Conservation (phyloP, 306 rosid genomes). For the Cicer yamashitae region DNA sequence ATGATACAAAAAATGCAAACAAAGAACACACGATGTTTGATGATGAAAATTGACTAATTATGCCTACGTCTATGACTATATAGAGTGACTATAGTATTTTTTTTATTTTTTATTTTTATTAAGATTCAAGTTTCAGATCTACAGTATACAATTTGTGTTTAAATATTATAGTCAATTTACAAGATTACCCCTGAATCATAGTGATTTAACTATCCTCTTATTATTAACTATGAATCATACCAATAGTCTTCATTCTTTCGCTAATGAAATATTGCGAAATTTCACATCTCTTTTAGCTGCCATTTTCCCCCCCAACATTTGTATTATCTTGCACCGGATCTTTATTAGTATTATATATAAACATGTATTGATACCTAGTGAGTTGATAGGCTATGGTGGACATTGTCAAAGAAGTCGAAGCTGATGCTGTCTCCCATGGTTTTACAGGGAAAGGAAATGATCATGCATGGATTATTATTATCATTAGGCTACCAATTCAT, state of each 20-base stretch:
- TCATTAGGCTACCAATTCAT: neutral
- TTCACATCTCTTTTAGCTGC: neutral
- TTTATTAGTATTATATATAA: neutral
- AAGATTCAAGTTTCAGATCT: no score
- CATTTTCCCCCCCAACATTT: neutral
- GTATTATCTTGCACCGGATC: neutral
- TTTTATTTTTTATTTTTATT: no score
- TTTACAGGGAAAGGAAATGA: conserved; percentile 93
- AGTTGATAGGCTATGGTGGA: conserved; percentile 84
- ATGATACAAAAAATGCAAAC: no score
- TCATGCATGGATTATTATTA: conserved; percentile 55
- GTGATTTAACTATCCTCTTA: no score
- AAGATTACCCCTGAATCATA: no score
- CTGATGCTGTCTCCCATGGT: conserved; percentile 96
- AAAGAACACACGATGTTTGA: no score
- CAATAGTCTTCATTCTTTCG: neutral
- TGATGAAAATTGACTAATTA: no score
- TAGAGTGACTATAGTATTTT: no score
- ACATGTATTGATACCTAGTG: conserved; percentile 24
- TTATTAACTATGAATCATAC: no score
- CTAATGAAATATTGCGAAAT: neutral
- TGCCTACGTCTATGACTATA: no score
- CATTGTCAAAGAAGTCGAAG: conserved; percentile 84
- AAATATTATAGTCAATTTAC: no score
- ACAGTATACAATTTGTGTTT: no score